phyloP scores from a whole-genome alignment of 73 alveolate genomes.

The Halteria grandinella region DNA sequence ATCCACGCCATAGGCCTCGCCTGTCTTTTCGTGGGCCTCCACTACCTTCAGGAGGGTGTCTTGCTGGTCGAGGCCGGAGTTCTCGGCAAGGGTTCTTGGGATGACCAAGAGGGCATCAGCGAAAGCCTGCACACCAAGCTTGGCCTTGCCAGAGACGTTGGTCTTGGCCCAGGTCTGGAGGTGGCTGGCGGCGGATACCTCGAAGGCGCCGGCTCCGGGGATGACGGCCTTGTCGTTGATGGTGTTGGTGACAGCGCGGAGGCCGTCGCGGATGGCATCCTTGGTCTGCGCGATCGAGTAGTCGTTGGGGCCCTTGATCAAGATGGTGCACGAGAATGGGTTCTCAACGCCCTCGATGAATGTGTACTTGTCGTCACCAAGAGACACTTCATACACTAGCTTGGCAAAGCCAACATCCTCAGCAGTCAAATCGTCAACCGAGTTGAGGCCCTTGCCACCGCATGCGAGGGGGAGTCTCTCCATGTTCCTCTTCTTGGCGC shows the following conservation, averaged over 20 bases:
- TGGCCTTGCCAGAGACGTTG: constrained; percentile 81
- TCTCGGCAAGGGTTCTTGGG: constrained; percentile 95
- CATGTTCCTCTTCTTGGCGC: constrained; percentile 99
- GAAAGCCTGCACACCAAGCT: constrained; percentile 91
- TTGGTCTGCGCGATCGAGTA: constrained; percentile 97
- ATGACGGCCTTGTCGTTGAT: constrained; percentile 94
- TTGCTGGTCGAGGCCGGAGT: constrained; percentile 96
- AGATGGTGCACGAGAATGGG: constrained; percentile 99
- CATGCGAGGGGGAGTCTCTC: constrained; percentile 99
- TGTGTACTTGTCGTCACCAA: constrained; percentile 99
- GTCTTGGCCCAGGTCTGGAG: constrained; percentile 65
- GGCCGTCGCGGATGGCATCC: constrained; percentile 99
- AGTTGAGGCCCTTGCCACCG: constrained; percentile 99
- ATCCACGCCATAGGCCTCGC: constrained; percentile 92
- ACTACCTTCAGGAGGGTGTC: constrained; percentile 82
- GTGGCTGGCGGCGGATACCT: constrained; percentile 91
- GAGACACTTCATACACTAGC: constrained; percentile 91
- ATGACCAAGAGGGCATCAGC: constrained; percentile 95
- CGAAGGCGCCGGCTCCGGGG: constrained; percentile 99
- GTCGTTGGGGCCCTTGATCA: constrained; percentile 99
- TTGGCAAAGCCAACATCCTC: constrained; percentile 98
- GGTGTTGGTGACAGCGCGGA: constrained; percentile 98
- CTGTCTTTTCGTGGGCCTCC: constrained; percentile 76
- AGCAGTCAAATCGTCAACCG: constrained; percentile 97
- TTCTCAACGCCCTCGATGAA: constrained; percentile 99